Conservation (phyloP, 2,329 filamentous ascomycete genomes). For the Trichoderma koningii region DNA sequence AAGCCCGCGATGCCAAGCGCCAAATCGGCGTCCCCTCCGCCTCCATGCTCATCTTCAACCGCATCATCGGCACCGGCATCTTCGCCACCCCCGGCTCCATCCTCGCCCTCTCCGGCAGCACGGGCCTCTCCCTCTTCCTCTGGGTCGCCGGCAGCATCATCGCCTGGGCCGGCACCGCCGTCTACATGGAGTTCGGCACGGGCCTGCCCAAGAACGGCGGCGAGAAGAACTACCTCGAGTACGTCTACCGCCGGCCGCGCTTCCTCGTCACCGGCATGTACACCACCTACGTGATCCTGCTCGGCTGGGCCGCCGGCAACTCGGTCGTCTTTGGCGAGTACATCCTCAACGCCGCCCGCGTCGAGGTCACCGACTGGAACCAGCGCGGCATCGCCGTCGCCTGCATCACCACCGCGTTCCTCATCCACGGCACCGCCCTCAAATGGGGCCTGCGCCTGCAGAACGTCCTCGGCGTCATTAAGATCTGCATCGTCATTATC, state of each 20-base stretch:
- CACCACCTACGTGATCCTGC: slow-evolving; percentile 61
- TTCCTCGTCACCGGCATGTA: slow-evolving; percentile 65
- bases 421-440: slow-evolving; percentile 64
- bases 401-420: slow-evolving; percentile 64
- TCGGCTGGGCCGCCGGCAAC: slow-evolving; percentile 68
- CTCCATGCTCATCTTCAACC: slow-evolving; percentile 63
- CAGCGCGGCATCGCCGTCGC: slow-evolving; percentile 67
- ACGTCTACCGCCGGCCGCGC: slow-evolving; percentile 60
- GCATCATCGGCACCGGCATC: slow-evolving; percentile 68
- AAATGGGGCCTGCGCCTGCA: slow-evolving; percentile 69
- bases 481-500: slow-evolving; percentile 65
- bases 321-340: slow-evolving; percentile 72
- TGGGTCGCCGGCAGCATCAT: slow-evolving; percentile 66
- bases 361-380: slow-evolving; percentile 66
- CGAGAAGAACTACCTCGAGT: slow-evolving; percentile 69
- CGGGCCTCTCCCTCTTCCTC: slow-evolving; percentile 63
- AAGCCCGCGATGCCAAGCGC: slow-evolving; percentile 52
- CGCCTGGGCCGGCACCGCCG: slow-evolving; percentile 62
- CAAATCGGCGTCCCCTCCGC: slow-evolving; percentile 59
- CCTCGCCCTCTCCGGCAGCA: slow-evolving; percentile 57
- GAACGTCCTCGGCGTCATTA: slow-evolving; percentile 66
- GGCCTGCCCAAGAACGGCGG: slow-evolving; percentile 65
- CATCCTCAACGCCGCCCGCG: slow-evolving; percentile 64
- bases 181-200: slow-evolving; percentile 68
- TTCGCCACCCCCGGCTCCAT: slow-evolving; percentile 65